phyloP scores from a whole-genome alignment of 2,329 filamentous ascomycete genomes.

The Stylonectria norvegica region DNA sequence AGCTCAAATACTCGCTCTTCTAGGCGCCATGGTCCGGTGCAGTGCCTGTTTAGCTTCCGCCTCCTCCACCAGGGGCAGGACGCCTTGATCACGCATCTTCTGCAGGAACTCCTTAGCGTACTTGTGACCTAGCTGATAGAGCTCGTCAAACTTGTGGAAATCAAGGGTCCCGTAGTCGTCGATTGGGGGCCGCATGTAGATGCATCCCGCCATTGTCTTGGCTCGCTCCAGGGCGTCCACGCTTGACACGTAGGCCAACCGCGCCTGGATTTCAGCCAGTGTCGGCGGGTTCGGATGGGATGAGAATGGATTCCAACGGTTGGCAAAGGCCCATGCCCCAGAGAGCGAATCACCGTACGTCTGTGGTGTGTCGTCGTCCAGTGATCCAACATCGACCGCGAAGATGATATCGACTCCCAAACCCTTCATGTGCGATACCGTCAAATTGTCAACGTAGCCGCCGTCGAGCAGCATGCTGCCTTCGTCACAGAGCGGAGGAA shows the following conservation, averaged over 20 bases:
- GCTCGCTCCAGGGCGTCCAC: conserved; percentile 92
- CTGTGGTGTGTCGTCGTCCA: conserved; percentile 91
- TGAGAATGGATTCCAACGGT: conserved; percentile 96
- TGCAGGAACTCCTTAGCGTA: conserved; percentile 80
- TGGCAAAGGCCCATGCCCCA: conserved; percentile 90
- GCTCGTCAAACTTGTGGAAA: conserved; percentile 97
- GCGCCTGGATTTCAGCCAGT: conserved; percentile 89
- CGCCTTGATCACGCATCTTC: conserved; percentile 72
- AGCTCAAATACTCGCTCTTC: conserved; percentile 68
- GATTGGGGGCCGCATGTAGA: conserved; percentile 95
- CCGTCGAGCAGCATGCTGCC: conserved; percentile 95
- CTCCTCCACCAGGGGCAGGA: conserved; percentile 66
- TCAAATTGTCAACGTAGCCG: conserved; percentile 95
- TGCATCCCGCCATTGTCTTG: conserved; percentile 83
- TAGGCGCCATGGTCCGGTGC: conserved; percentile 73
- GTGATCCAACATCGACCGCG: conserved; percentile 86
- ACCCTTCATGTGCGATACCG: conserved; percentile 94
- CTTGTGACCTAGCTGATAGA: conserved; percentile 82
- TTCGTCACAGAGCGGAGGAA: conserved; percentile 94
- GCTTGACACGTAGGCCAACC: conserved; percentile 90
- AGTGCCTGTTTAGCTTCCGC: conserved; percentile 74
- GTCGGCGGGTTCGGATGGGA: conserved; percentile 87
- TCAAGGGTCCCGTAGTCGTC: conserved; percentile 92
- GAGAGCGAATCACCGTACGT: conserved; percentile 91
- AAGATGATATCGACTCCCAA: conserved; percentile 93